Base-by-base conservation (phyloP, 345 rosid species). In the Luvunga scandens region DNA sequence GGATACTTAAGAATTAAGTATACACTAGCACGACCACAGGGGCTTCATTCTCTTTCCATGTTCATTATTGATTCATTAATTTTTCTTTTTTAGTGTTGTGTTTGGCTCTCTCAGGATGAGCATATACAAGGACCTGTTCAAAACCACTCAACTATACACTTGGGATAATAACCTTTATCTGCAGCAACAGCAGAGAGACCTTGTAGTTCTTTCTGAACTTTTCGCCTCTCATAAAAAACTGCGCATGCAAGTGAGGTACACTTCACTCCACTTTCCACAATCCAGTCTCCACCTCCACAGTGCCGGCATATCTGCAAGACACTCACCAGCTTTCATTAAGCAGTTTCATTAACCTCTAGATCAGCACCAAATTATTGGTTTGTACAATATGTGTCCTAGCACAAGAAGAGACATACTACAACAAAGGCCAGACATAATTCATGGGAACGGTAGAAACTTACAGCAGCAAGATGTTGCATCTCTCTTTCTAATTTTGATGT, bases 231-330 rank as follows among this genome's bases (percentile, higher is more conserved):
- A 13, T 87, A 95, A 82, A 95, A 92, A 28, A 95, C 98, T 0
- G 97, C 86, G 84, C 99, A 95, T 13, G 97, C 97, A 1, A 94
- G 96, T 0, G 97, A 93, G 38, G 81, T 87, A 85, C 99, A 95
- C 79, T 92, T 95, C 73, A 95, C 89, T 71, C 99, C 99, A 10
- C 86, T 82, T 66, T 93, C 93, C 83, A 93, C 77, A 48, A 95
- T 73, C 98, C 98, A 95, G 83, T 93, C 98, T 33, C 97, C 98
- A 4, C 98, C 98, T 66, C 98, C 98, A 85, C 98, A 95, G 14
- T 95, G 93, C 71, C 92, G 80, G 78, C 98, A 95, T 78, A 95
- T 91, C 98, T 93, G 86, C 91, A 89, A 33, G 24, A 28, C 4
- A 24, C 39, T 36, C 34, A 60, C 39, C 10, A n/a, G 68, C 31